Evolutionary conservation across 192 early-diverging fungal species (phyloP), one percentile per base, ranked within the genome.

Genomic region (Gaertneriomyces sp.): DNA sequence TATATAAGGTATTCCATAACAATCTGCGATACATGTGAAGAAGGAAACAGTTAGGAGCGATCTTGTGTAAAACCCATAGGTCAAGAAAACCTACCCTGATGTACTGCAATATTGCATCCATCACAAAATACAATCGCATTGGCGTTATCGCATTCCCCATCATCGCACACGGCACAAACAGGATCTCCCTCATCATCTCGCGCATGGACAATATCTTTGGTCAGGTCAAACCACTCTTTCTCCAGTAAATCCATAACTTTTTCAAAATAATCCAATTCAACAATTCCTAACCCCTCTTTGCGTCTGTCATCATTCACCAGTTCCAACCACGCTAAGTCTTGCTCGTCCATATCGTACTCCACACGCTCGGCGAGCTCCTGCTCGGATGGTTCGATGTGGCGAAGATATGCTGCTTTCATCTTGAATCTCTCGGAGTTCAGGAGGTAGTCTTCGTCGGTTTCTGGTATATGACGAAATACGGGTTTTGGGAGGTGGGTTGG

Each of bases 41-140:
- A 33, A 2, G 16, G 20, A 12, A 9, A 60, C 41, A 60, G 14
- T 3, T 6, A 51, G n/a, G n/a, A 51, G 49, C 4, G 20, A 51
- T 20, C 20, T 51, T 51, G 49, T 51, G n/a, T 51, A 51, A 4
- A 17, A 6, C n/a, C 49, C 49, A 51, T 5, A n/a, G 49, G n/a
- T 6, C 49, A n/a, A 51, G n/a, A 6, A 17, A 17, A 5, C 51
- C 47, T 80, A 90, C 88, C 88, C 82, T 99, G 97, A 80, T 99
- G 97, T 7, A 99, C 97, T 3, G 95, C 96, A 54, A 99, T 73
- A 72, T 99, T 95, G 74, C 97, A 99, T 0, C 97, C 97, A 76
- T 99, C 97, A 79, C 97, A 99, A 68, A 96, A 99, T 6, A 99
- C 97, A 55, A 99, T 99, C 0, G 94, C 96, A 70, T 99, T 99